Base-by-base conservation (phyloP, 208 protist genomes). In the Tritrichomonas foetus region DNA sequence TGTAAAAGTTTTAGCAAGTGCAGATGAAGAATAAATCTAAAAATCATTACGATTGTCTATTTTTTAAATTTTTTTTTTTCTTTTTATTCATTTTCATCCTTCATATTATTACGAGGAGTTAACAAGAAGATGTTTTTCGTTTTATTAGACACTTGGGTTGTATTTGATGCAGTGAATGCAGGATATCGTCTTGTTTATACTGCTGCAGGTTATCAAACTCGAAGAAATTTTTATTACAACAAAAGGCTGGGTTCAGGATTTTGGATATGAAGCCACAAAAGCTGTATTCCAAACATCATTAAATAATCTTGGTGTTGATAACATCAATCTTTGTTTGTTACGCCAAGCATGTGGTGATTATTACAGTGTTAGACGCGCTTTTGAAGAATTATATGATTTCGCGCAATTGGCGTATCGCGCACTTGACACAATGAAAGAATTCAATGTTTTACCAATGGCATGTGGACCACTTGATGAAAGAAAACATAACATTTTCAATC, bases 361-460 rank as follows among this genome's bases (percentile, higher is more conserved):
- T 55, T 64, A 92, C 30, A 25, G 55, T n/a, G 80, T 25, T n/a
- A 39, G 80, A 25, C 11, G 80, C 11, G 80, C 49, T n/a, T 66
- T 92, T 5, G 27, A 14, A 14, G 80, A 55, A n/a, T 66, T 92
- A 30, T 92, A 92, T 64, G 80, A 55, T n/a, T 92, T 55, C 8
- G 22, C 5, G 80, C 57, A 49, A 66, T 93, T 84, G 92, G 94
- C 94, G 94, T 61, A 44, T 49, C 41, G n/a, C n/a, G 53, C 53
- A 61, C 53, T 22, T 61, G 11, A 61, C 5, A 22, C 11, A 16
- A 61, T 61, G 53, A 5, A 61, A 16, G 16, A 16, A 61, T 61
- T 61, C 16, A 61, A 61, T 61, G 53, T 61, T 61, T 16, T 22
- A 61, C 53, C 5, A 22, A 16, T 22, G 16, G 5, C 53, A 61